Conservation (phyloP, 192 early-diverging fungal species). For the Rhizoclosmatium sp. region DNA sequence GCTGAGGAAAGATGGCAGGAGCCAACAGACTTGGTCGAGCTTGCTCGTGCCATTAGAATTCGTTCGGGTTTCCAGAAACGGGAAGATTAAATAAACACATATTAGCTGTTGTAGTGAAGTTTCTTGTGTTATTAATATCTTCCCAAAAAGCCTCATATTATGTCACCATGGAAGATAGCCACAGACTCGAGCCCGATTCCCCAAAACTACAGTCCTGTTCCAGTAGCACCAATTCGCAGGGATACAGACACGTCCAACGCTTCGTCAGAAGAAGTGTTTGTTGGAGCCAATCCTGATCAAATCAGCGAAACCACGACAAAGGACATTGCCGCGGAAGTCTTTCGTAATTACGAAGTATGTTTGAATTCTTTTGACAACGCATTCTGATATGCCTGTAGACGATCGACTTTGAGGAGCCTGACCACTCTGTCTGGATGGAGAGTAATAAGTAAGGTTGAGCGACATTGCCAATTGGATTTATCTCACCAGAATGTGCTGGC, state of each 20-base stretch:
- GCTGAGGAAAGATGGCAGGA: constrained; percentile 10
- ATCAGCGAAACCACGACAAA: too few relatives aligned
- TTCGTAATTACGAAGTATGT: too few relatives aligned
- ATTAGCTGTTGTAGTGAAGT: neutral
- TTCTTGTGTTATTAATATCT: neutral
- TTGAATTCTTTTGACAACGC: too few relatives aligned
- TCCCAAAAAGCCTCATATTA: neutral
- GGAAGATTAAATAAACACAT: neutral
- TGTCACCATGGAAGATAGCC: too few relatives aligned
- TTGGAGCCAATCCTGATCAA: too few relatives aligned
- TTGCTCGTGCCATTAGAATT: neutral
- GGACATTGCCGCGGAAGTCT: too few relatives aligned
- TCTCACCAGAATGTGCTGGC: constrained; percentile 14
- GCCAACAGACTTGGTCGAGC: constrained; percentile 4
- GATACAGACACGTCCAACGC: too few relatives aligned
- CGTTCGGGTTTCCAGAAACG: neutral
- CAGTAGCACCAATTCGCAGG: too few relatives aligned
- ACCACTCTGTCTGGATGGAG: constrained; percentile 27
- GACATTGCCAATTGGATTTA: neutral
- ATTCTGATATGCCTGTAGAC: constrained; percentile 13
- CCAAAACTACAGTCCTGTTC: too few relatives aligned
- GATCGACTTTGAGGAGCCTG: constrained; percentile 57
- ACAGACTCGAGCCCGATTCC: too few relatives aligned
- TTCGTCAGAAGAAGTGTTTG: too few relatives aligned
- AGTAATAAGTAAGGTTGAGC: neutral